Conservation (phyloP, 2,329 filamentous ascomycete species). For the Coleophoma eucalyptorum region DNA sequence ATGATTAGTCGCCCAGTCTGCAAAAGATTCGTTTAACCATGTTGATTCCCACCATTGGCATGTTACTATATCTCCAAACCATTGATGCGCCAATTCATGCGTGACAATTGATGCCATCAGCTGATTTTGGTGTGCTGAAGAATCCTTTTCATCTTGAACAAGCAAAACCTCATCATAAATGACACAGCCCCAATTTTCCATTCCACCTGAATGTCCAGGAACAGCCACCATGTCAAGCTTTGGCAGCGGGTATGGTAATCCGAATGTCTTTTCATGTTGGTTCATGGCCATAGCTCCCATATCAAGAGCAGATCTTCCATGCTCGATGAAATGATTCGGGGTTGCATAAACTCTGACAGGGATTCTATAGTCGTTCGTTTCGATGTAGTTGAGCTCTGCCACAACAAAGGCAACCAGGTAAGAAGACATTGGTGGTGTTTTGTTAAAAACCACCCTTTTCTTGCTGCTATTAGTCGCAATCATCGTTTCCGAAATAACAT, state of each 20-base stretch:
- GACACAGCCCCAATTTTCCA: slow-evolving; percentile 74
- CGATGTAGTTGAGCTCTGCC: slow-evolving; percentile 65
- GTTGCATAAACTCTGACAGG: slow-evolving; percentile 67
- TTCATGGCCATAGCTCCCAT: slow-evolving; percentile 62
- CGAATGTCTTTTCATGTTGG: slow-evolving; percentile 69
- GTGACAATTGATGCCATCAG: slow-evolving; percentile 45
- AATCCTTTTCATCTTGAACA: slow-evolving; percentile 65
- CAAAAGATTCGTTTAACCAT: slow-evolving; percentile 72
- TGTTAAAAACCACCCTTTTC: slow-evolving; percentile 65
- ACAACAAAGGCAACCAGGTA: slow-evolving; percentile 69
- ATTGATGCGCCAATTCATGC: slow-evolving; percentile 72
- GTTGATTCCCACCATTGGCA: slow-evolving; percentile 74
- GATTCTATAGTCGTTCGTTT: slow-evolving; percentile 64
- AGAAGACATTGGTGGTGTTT: slow-evolving; percentile 66
- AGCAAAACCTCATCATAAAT: slow-evolving; percentile 66
- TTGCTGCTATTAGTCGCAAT: slow-evolving; percentile 26
- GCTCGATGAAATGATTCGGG: slow-evolving; percentile 6
- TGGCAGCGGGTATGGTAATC: slow-evolving; percentile 62
- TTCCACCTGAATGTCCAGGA: slow-evolving; percentile 65
- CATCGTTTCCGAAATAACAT: slow-evolving; percentile 26
- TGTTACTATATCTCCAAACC: slow-evolving; percentile 72
- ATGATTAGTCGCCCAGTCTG: slow-evolving; percentile 49
- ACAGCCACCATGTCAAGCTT: slow-evolving; percentile 77
- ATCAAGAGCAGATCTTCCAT: slow-evolving; percentile 37
- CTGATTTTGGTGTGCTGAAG: slow-evolving; percentile 6